These are phyloP conservation scores for Cladosporium sp. DNA, from an alignment of 2,329 filamentous ascomycete species.

Conservation along the genomic window DNA sequence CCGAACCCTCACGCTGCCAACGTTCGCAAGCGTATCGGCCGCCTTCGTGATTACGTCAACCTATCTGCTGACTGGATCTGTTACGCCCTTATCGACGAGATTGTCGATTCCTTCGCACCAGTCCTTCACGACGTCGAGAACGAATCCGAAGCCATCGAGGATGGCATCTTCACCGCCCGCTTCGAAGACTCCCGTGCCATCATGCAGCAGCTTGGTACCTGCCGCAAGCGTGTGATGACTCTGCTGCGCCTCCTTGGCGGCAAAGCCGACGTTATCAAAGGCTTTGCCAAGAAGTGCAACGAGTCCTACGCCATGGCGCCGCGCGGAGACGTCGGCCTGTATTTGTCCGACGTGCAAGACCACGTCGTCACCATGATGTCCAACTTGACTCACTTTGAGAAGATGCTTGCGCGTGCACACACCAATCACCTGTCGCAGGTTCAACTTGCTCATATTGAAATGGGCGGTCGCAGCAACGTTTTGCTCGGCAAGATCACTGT, in stretches of 20 bases:
- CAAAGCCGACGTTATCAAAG: conserved; percentile 96
- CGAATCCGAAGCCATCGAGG: conserved; percentile 89
- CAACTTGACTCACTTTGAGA: conserved; percentile 92
- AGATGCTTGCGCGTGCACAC: conserved; percentile 91
- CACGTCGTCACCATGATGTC: conserved; percentile 99
- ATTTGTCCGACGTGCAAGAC: conserved; percentile 95
- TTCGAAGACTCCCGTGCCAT: conserved; percentile 86
- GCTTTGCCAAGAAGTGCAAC: conserved; percentile 98
- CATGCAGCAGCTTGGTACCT: conserved; percentile 79
- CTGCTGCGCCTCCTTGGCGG: conserved; percentile 89
- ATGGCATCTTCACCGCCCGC: conserved; percentile 88
- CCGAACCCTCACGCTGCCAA: conserved; percentile 82
- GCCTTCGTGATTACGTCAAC: conserved; percentile 89
- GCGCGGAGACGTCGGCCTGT: conserved; percentile 92
- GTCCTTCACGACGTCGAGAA: conserved; percentile 81
- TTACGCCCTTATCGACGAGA: conserved; percentile 97
- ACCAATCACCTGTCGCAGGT: conserved; percentile 95
- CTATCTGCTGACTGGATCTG: conserved; percentile 98
- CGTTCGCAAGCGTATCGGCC: conserved; percentile 85
- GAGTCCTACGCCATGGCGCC: conserved; percentile 94
- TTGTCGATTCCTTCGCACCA: conserved; percentile 91
- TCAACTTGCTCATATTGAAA: conserved; percentile 82
- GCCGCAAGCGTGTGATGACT: conserved; percentile 91
- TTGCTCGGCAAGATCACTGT: conserved; percentile 94
- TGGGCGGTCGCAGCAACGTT: conserved; percentile 83